Percentiles rank a stretch among this genome's conserved stretches.
Conservation (phyloP, 139 green algal genomes). For the Spirogloea muscicola region DNA sequence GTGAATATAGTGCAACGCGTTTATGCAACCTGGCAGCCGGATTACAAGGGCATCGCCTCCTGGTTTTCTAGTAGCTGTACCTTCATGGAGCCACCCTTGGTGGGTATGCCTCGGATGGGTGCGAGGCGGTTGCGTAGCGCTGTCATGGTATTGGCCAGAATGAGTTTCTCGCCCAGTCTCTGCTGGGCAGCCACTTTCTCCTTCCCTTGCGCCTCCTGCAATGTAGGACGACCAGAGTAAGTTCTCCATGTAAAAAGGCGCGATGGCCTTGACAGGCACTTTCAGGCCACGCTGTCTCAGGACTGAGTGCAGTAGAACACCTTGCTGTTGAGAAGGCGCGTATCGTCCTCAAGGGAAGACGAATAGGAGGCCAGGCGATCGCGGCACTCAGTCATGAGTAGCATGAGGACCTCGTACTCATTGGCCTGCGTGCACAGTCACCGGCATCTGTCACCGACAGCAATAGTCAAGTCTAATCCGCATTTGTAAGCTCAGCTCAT, state of each 20-base stretch:
- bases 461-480: no score
- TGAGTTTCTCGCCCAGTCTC: conserved; percentile 66
- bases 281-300: no score
- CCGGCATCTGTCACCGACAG: neutral
- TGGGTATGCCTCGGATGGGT: conserved; percentile 93
- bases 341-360: conserved; percentile 68
- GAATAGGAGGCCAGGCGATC: conserved; percentile 68
- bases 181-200: conserved; percentile 62
- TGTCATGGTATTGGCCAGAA: conserved; percentile 70
- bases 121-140: conserved; percentile 67
- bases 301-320: no score
- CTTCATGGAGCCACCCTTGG: conserved; percentile 68
- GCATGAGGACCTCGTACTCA: conserved; percentile 94
- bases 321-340: conserved; percentile 37
- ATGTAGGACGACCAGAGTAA: no score
- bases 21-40: neutral
- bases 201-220: conserved; percentile 20
- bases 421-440: conserved; percentile 64
- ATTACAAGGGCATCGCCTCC: neutral
- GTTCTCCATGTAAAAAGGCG: no score
- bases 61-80: conserved; percentile 8
- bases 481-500: no score
- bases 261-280: no score
- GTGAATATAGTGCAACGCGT: neutral
- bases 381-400: conserved; percentile 84